A percentile compares a stretch with the other conserved stretches of the same genome.
These are phyloP conservation scores for Aspergillus pseudotamarii DNA, from an alignment of 2,329 filamentous ascomycete genomes.

Conservation along the genomic window DNA sequence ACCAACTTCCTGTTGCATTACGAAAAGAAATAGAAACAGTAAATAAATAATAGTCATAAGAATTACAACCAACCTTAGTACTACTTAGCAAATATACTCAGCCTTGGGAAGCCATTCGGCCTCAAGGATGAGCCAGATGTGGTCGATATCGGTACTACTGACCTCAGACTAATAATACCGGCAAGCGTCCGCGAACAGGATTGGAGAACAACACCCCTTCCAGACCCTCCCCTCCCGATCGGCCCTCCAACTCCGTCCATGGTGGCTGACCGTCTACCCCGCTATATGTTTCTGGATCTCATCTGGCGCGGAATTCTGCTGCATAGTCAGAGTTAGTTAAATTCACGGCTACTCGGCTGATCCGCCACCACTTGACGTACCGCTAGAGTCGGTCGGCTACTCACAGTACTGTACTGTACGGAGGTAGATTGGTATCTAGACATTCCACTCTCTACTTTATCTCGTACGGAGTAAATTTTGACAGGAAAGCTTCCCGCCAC, in stretches of 20 bases:
- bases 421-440: not conserved
- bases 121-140: too few relatives aligned
- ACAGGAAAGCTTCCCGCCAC: not conserved
- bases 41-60: too few relatives aligned
- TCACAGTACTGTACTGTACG: too few relatives aligned
- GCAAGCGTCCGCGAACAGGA: conserved; percentile 15
- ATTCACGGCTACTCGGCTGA: conserved; percentile 5
- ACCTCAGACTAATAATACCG: conserved; percentile 10
- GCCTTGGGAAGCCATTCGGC: too few relatives aligned
- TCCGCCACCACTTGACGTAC: not conserved
- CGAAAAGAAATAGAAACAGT: not conserved
- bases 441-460: not conserved
- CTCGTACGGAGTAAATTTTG: not conserved
- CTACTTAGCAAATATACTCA: too few relatives aligned
- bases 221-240: conserved; percentile 15
- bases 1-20: not conserved
- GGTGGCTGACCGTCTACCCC: conserved; percentile 15
- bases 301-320: conserved; percentile 16
- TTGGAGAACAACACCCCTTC: conserved; percentile 9
- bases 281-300: conserved; percentile 25
- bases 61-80: too few relatives aligned
- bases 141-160: not conserved
- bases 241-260: conserved; percentile 8
- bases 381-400: not conserved
- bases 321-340: conserved; percentile 1